Evolutionary conservation across 345 rosid species (phyloP).

Genomic region (Eucalyptus erythrocorys): DNA sequence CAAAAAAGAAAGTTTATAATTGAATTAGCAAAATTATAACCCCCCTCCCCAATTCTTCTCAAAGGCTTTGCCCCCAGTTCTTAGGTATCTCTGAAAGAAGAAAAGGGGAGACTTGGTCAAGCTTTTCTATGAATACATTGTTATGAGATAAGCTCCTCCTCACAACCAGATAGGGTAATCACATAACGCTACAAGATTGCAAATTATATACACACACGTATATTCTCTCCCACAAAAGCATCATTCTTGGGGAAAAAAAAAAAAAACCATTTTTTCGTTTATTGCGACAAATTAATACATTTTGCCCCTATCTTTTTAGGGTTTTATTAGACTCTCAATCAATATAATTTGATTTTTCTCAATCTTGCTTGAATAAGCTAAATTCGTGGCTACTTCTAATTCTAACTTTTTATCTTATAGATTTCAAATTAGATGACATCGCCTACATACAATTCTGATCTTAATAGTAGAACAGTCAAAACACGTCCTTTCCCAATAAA

Average conservation of each 20-base stretch:
- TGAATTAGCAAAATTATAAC: too few relatives aligned
- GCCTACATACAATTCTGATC: too few relatives aligned
- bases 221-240: neutral
- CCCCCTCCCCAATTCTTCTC: too few relatives aligned
- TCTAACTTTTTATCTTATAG: too few relatives aligned
- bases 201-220: too few relatives aligned
- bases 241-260: neutral
- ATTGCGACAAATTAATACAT: too few relatives aligned
- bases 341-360: neutral
- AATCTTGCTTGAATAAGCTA: neutral
- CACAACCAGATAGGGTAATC: neutral
- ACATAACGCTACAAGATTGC: neutral
- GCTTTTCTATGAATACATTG: neutral
- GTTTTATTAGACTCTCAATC: neutral
- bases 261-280: neutral
- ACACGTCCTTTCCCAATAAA: too few relatives aligned
- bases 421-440: too few relatives aligned
- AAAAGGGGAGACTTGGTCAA: neutral
- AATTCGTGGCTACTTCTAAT: too few relatives aligned
- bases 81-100: neutral
- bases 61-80: neutral
- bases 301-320: neutral
- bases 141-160: neutral
- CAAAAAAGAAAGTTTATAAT: fast-evolving
- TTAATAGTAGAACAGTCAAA: too few relatives aligned